Conservation (phyloP, 1,284 basidiomycete species). For the Ustilago xerochloae region DNA sequence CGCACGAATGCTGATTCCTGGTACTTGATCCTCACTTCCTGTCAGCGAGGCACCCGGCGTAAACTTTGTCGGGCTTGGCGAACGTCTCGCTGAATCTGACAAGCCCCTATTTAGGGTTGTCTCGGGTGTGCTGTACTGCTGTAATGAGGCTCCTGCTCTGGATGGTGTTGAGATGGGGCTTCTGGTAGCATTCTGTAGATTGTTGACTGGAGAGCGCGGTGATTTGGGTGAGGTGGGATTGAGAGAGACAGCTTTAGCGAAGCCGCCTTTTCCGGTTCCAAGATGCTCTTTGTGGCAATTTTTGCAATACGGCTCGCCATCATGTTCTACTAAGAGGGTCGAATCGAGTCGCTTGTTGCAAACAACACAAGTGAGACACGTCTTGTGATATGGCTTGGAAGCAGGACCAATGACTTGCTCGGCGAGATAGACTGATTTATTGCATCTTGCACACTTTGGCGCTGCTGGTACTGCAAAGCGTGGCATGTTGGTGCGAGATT, state of each 20-base stretch:
- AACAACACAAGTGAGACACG: constrained; percentile 64
- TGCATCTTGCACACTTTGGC: constrained; percentile 65
- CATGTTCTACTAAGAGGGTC: constrained; percentile 65
- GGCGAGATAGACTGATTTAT: constrained; percentile 63
- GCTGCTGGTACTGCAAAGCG: constrained; percentile 55
- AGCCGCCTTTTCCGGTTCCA: constrained; percentile 66
- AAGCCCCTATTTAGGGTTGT: constrained; percentile 22
- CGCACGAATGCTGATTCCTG: constrained; percentile 36
- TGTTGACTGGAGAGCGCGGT: constrained; percentile 24
- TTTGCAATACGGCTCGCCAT: constrained; percentile 66
- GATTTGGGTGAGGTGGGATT: constrained; percentile 49
- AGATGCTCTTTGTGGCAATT: constrained; percentile 65
- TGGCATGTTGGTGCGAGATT: constrained; percentile 50
- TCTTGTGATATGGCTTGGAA: constrained; percentile 64
- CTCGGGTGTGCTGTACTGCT: constrained; percentile 31
- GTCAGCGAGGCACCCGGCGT: constrained; percentile 20
- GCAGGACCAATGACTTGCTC: constrained; percentile 67
- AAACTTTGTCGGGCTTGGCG: constrained; percentile 45
- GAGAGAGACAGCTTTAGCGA: constrained; percentile 63
- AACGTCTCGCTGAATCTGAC: constrained; percentile 17
- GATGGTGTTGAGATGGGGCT: constrained; percentile 28
- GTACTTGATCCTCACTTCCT: constrained; percentile 29
- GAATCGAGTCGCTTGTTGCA: constrained; percentile 66
- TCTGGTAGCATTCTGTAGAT: constrained; percentile 16
- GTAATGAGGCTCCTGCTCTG: constrained; percentile 11